phyloP scores from a whole-genome alignment of 202 grass and related monocot species.

The Carex arenaria region DNA sequence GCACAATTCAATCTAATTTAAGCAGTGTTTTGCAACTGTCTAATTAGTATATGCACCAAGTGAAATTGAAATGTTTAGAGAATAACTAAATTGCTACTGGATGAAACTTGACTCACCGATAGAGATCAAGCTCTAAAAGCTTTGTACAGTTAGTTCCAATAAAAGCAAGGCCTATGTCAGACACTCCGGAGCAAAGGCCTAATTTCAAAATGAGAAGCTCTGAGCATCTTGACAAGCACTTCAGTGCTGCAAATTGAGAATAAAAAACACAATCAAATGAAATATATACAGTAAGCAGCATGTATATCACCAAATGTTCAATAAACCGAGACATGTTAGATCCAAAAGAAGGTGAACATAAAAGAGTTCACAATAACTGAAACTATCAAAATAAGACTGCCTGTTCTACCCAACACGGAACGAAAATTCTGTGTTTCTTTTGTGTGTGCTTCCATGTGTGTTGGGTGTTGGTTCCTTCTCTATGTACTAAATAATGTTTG shows the following conservation, averaged over 20 bases:
- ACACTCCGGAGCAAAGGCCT: slow-evolving; percentile 70
- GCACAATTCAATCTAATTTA: neutral
- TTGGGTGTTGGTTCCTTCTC: neutral
- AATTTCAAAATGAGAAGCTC: slow-evolving; percentile 72
- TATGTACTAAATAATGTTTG: neutral
- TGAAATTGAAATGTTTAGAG: neutral
- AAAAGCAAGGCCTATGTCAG: slow-evolving; percentile 62
- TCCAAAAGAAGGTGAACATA: neutral
- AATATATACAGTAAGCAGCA: neutral
- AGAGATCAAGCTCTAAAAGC: slow-evolving; percentile 81
- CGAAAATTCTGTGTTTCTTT: neutral
- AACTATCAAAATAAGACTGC: neutral
- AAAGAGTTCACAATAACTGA: slow-evolving; percentile 1
- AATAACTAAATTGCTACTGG: neutral
- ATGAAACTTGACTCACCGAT: slow-evolving; percentile 44
- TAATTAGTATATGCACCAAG: neutral
- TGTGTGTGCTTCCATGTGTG: neutral
- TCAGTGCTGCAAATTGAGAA: slow-evolving; percentile 58
- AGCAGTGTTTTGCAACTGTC: neutral
- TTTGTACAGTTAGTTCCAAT: slow-evolving; percentile 69
- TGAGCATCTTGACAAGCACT: slow-evolving; percentile 69
- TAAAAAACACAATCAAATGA: slow-evolving; percentile 10
- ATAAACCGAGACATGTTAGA: neutral
- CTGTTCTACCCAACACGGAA: neutral
- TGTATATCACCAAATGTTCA: neutral